phyloP scores from a whole-genome alignment of 1,284 basidiomycete genomes.

The Thelephora terrestris region DNA sequence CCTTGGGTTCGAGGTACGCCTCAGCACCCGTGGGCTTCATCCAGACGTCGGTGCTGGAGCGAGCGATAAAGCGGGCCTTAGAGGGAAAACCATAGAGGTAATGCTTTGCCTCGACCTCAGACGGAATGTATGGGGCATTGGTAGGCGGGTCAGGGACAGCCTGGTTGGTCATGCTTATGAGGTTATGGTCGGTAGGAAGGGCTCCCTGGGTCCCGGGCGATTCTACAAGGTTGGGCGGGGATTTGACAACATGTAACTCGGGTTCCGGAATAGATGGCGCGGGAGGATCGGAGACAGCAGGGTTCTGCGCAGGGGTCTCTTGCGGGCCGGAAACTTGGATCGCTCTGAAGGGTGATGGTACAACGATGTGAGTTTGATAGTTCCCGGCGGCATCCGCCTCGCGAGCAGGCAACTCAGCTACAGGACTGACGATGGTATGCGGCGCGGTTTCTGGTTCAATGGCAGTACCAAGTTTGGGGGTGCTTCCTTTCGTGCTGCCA shows the following conservation, averaged over 20 bases:
- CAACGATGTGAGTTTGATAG: conserved; percentile 3
- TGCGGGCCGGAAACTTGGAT: too few species aligned
- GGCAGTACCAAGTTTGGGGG: conserved; percentile 15
- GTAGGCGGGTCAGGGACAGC: too few species aligned
- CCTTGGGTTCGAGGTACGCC: conserved; percentile 17
- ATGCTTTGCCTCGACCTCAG: conserved; percentile 9
- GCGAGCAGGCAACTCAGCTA: conserved; percentile 16
- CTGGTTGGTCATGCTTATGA: too few species aligned
- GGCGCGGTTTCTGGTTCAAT: conserved; percentile 9
- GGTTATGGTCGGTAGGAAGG: background rate
- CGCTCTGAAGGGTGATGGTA: conserved; percentile 15
- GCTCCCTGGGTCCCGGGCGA: background rate
- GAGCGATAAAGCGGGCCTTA: conserved; percentile 18
- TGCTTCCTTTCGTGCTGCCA: background rate
- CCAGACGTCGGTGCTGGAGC: conserved; percentile 18
- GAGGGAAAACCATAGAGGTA: conserved; percentile 20
- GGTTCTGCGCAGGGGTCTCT: conserved; percentile 1
- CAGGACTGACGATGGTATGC: conserved; percentile 2
- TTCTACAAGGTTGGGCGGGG: background rate
- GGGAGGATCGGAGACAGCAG: background rate
- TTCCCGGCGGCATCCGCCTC: conserved; percentile 12
- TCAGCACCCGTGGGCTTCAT: conserved; percentile 17
- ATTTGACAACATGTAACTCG: conserved; percentile 2
- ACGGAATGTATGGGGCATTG: conserved; percentile 6
- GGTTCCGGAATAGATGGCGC: conserved; percentile 1